Conservation (phyloP, 345 rosid species). For the Pistacia vera region DNA sequence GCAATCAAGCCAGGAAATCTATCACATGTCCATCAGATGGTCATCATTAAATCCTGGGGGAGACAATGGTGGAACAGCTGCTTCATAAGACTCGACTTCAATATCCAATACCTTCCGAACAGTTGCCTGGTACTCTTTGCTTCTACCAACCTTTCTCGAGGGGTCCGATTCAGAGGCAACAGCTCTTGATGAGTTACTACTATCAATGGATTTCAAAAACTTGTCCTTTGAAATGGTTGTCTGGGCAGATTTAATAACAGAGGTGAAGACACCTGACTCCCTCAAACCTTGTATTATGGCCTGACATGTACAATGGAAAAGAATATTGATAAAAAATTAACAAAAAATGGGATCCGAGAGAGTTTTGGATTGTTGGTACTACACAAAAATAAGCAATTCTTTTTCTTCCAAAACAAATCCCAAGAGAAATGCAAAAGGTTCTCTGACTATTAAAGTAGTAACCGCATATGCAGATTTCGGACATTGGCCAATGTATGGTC, state of each 20-base stretch:
- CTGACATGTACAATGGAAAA: conserved; percentile 37
- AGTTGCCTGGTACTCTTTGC: conserved; percentile 44
- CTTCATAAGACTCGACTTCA: conserved; percentile 29
- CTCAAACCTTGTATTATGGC: conserved; percentile 76
- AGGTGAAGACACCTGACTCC: conserved; percentile 85
- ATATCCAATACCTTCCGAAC: conserved; percentile 58
- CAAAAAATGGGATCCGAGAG: not conserved
- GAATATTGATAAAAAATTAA: not conserved
- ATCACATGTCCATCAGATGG: conserved; percentile 26
- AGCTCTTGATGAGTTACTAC: conserved; percentile 54
- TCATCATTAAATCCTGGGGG: conserved; percentile 58
- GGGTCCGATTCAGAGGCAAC: conserved; percentile 51
- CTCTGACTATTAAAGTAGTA: not conserved
- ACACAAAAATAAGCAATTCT: not conserved
- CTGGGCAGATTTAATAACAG: conserved; percentile 60
- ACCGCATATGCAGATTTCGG: no score
- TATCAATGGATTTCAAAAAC: conserved; percentile 49
- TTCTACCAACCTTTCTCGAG: conserved; percentile 50
- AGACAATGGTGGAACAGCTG: conserved; percentile 81
- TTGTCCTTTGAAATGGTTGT: conserved; percentile 54
- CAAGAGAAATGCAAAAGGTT: not conserved
- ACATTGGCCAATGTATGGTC: no score
- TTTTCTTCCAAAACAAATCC: not conserved
- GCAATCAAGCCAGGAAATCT: conserved; percentile 20
- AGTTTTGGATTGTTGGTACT: not conserved